Evolutionary conservation across 177 flowering plant species (phyloP), one percentile per base, ranked within the genome.

Genomic region (Vitis hybrid): DNA sequence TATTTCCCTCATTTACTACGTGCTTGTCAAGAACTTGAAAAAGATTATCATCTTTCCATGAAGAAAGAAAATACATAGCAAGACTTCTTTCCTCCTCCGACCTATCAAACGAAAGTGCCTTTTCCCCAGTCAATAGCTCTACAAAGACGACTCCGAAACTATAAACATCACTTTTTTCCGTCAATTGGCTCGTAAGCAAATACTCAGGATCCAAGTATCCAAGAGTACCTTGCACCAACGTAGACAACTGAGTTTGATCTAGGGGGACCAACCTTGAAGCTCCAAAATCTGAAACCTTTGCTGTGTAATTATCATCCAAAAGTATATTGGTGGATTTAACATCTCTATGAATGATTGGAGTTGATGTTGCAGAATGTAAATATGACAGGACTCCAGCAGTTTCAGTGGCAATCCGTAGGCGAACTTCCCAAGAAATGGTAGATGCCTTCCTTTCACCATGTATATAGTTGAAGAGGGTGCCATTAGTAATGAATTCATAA

Each of bases 201-300:
- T 76, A 76, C 8, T 76, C 75, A 10, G 79, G 79, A 17, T 76
- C 74, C 11, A 76, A n/a, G 60, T 71, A 76, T n/a, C 79, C 75
- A 1, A 71, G 34, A 3, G 79, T 76, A 11, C 75, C 79, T 15
- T 71, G 74, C 2, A 76, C 69, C 45, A 62, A 0, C 8, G 78
- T 75, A 8, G 74, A 14, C 49, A 75, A 2, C 4, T 56, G 56
- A 5, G 58, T 32, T 71, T 71, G 71, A 63, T 76, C 79, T 2
- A 51, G 11, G 0, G 74, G 68, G 14, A 76, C 54, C 18, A 64
- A 52, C 14, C 75, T 71, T 7, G 79, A 76, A 71, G 66, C 67
- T 17, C 77, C 77, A 58, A 75, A 70, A 49, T 75, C 78, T 3
- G 74, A 61, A 9, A 75, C 78, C 51, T 70, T 75, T 2, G 78